A percentile compares a stretch with the other conserved stretches of the same genome.
These are phyloP conservation scores for Collybiopsis luxurians DNA, from an alignment of 768 basidiomycete species.

Conservation along the genomic window DNA sequence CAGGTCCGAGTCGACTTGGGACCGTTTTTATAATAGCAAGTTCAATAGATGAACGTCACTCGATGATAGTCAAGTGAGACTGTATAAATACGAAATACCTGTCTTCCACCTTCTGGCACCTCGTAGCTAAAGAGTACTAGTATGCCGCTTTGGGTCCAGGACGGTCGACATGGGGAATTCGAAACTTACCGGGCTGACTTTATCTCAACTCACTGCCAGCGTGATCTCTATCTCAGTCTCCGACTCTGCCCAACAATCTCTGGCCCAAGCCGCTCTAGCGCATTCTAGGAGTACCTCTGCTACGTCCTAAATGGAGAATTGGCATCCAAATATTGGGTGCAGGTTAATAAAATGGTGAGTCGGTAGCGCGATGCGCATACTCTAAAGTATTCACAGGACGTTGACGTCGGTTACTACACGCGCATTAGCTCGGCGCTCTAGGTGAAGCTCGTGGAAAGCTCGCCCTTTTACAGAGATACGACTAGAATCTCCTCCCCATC, in stretches of 20 bases:
- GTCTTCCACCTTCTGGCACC: too few species aligned
- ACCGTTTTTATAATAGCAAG: too few species aligned
- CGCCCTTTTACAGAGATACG: constrained; percentile 47
- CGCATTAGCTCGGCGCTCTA: constrained; percentile 40
- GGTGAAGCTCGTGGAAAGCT: constrained; percentile 52
- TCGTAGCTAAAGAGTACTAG: too few species aligned
- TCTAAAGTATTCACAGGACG: neutral
- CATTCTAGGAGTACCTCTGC: constrained; percentile 40
- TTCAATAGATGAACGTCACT: too few species aligned
- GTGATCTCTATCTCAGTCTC: constrained; percentile 1
- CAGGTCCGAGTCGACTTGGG: too few species aligned
- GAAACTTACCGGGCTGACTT: too few species aligned
- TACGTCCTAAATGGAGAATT: constrained; percentile 34
- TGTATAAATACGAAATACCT: too few species aligned
- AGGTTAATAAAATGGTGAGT: constrained; percentile 38
- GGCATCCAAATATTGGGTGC: constrained; percentile 46
- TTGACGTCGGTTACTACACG: neutral
- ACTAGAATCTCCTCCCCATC: constrained; percentile 36
- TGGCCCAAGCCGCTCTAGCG: constrained; percentile 17
- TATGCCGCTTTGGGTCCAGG: too few species aligned
- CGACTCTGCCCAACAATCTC: constrained; percentile 8
- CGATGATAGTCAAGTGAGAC: too few species aligned
- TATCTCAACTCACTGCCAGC: too few species aligned
- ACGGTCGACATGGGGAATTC: too few species aligned
- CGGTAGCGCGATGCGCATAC: neutral